Base-by-base conservation (phyloP, 2,329 filamentous ascomycete species). In the Arthrobotrys sinensis region DNA sequence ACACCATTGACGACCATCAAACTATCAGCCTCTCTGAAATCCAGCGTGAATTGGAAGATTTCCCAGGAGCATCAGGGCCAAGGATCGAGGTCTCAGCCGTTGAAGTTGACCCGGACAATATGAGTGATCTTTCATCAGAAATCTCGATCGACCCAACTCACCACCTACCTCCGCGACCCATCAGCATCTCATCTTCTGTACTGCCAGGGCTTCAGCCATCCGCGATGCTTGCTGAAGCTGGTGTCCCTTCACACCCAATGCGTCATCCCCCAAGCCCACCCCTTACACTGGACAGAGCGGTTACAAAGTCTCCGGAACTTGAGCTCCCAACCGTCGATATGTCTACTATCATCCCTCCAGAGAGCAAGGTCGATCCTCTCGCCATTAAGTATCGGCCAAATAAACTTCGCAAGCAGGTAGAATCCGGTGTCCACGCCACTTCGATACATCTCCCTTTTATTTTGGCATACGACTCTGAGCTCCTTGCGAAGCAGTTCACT, bases 401-500 rank as follows among this genome's bases (percentile, higher is more conserved):
- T 12, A 73, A 70, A 21, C 76, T 79, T 38, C 53, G 60, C n/a
- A 79, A 77, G 24, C 38, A 12, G n/a, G 50, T 57, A 10, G 65
- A 79, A 16, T 69, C 76, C 7, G 57, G 70, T 12, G 73, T 82
- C 10, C 80, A 80, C 24, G 81, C 81, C 16, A 81, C 80, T 11
- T 86, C 87, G 1, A 87, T 87, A 3, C 93, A 96, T 83, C 84
- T 95, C 40, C 93, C 93, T 0, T 96, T 96, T 83, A 91, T 94
- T 70, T 86, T 96, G 24, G 92, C 92, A 0, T 94, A 94, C 81
- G 92, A 94, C 81, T 93, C 93, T 4, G 90, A 93, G 80, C 86
- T 91, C 2, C 87, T 96, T 28, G 93, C 93, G 1, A 91, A 94
- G 83, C 93, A 96, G 81, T 93, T 96, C 81, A 95, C 92, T 0